phyloP scores from a whole-genome alignment of 768 basidiomycete species.

The Pilatotrama ljubarskyi region DNA sequence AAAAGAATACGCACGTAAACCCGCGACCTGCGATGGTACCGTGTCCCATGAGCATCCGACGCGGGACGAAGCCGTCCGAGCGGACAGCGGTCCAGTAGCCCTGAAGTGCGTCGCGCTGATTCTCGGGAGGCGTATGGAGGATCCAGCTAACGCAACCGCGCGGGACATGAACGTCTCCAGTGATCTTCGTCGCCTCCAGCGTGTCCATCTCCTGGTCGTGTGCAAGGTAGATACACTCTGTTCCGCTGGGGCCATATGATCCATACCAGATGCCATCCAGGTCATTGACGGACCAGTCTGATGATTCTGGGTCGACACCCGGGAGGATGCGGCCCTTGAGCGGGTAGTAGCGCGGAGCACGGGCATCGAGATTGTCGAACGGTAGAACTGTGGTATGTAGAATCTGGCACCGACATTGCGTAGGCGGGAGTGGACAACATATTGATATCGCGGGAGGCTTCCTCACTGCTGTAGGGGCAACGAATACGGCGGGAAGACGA shows the following conservation, averaged over 20 bases:
- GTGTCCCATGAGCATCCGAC: slow-evolving; percentile 1
- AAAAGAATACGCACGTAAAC: slow-evolving; percentile 13
- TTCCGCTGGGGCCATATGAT: slow-evolving; percentile 16
- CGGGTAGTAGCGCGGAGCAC: slow-evolving; percentile 23
- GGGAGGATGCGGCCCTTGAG: slow-evolving; percentile 2
- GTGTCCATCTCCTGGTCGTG: neutral
- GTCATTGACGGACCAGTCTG: slow-evolving; percentile 1
- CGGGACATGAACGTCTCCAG: slow-evolving; percentile 23
- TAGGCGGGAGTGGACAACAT: neutral
- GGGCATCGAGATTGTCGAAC: slow-evolving; percentile 4
- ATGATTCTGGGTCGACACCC: slow-evolving; percentile 6
- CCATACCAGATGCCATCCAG: slow-evolving; percentile 24
- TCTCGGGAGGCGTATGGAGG: slow-evolving; percentile 1
- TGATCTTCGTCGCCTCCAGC: slow-evolving; percentile 21
- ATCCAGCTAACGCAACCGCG: slow-evolving; percentile 22
- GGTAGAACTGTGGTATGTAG: slow-evolving; percentile 7
- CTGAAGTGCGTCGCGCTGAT: neutral
- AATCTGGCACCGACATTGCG: neutral
- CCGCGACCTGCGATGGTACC: slow-evolving; percentile 17
- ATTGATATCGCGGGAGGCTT: slow-evolving; percentile 21
- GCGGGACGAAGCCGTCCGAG: neutral
- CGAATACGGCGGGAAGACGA: slow-evolving; percentile 21
- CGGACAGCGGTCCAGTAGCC: neutral
- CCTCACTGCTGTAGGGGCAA: neutral
- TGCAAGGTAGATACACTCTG: slow-evolving; percentile 16